Conservation (phyloP, 768 basidiomycete species). For the Jaapia argillacea region DNA sequence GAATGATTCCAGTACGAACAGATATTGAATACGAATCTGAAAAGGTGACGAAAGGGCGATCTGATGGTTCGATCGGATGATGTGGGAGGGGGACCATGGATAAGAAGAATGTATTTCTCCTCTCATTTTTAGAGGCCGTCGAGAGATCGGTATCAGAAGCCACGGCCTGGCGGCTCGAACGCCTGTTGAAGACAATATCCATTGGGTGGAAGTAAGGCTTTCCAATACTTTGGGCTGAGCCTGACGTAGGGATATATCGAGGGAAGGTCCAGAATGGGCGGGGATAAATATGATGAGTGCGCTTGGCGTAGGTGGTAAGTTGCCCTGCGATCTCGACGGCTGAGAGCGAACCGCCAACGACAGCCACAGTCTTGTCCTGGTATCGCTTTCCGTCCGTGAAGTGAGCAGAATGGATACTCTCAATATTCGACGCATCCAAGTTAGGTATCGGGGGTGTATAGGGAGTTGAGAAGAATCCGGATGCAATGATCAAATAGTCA, state of each 20-base stretch:
- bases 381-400: neutral
- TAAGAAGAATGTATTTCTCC: neutral
- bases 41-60: neutral
- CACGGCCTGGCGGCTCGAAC: neutral
- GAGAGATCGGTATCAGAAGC: neutral
- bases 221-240: neutral
- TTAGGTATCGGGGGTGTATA: neutral
- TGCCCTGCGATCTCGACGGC: neutral
- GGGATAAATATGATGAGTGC: neutral
- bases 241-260: neutral
- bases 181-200: neutral
- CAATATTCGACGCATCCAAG: neutral
- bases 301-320: neutral
- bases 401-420: neutral
- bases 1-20: neutral
- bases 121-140: neutral
- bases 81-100: neutral
- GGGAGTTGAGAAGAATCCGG: neutral
- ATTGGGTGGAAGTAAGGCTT: neutral
- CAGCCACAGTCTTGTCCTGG: neutral
- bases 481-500: neutral
- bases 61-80: neutral
- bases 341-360: neutral
- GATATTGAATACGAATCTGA: neutral
- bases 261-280: neutral